Evolutionary conservation across 495 filamentous ascomycete species (phyloP), one percentile per base, ranked within the genome.

Genomic region (Trichocladium antarcticum): DNA sequence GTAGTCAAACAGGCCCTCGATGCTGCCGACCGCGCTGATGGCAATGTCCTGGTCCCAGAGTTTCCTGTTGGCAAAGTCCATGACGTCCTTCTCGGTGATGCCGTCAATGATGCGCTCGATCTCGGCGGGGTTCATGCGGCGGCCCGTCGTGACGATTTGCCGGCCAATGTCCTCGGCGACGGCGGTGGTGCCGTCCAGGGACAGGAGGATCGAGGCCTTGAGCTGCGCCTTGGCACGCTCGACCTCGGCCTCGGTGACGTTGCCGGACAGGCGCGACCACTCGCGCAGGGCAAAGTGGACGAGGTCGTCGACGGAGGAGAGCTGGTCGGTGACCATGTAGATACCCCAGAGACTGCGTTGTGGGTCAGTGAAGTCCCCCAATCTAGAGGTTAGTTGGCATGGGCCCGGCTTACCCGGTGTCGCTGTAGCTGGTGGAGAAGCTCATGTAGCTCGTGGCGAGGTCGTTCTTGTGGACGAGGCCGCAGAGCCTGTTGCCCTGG

Each of bases 381-480:
- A 6, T 20, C 27, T 5, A 19, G 24, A 36, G 0, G 21, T 22
- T 57, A 16, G 6, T 27, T 7, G 1, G 21, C 21, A 20, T 32
- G 31, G 3, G 10, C 3, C 5, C 31, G 7, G 31, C 79, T 73
- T 78, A 95, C 89, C 89, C 92, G 65, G 92, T 97, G 71, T 99
- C 92, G 65, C 87, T 95, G 73, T 99, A 99, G 75, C 87, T 95
- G 39, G 92, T 99, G 58, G 87, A 95, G 74, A 99, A 99, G 79
- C 85, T 90, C 92, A 99, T 99, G 81, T 95, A 97, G 77, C 87
- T 94, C 74, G 92, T 99, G 62, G 90, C 90, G 43, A 99, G 80
- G 62, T 88, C 80, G 71, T 97, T 77, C 73, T 95, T 77, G 77
- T 90, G 82, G 49, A 99, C 82, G 56, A 92, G 84, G 49, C 80